phyloP scores from a whole-genome alignment of 2,329 filamentous ascomycete species.

The Fonsecaea multimorphosa region DNA sequence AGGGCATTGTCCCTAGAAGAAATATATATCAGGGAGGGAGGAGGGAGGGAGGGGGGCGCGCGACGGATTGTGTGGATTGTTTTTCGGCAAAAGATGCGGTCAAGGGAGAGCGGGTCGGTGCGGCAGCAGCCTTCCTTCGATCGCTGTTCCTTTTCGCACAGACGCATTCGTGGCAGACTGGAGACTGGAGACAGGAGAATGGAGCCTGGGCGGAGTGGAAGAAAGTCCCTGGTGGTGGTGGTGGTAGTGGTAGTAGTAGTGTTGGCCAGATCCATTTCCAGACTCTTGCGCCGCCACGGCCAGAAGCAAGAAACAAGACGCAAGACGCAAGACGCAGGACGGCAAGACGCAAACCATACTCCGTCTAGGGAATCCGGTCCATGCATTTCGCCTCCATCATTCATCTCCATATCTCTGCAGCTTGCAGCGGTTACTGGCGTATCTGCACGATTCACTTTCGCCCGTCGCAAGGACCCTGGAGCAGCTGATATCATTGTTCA shows the following conservation, averaged over 20 bases:
- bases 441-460: slow-evolving; percentile 24
- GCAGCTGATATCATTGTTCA: slow-evolving; percentile 33
- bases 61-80: slow-evolving; percentile 4
- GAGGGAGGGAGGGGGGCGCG: neutral
- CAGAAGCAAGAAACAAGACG: too few species aligned
- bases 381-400: slow-evolving; percentile 26
- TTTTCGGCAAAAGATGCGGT: slow-evolving; percentile 30
- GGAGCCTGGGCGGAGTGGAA: slow-evolving; percentile 25
- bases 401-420: slow-evolving; percentile 17
- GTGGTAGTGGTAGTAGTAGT: neutral
- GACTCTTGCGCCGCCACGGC: too few species aligned
- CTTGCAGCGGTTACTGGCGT: slow-evolving; percentile 29
- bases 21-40: neutral
- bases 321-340: too few species aligned
- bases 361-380: slow-evolving; percentile 3
- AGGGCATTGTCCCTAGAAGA: slow-evolving; percentile 13
- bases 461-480: slow-evolving; percentile 10
- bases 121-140: slow-evolving; percentile 19
- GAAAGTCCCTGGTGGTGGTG: slow-evolving; percentile 4
- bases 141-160: slow-evolving; percentile 17
- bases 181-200: too few species aligned
- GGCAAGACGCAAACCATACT: slow-evolving; percentile 25
- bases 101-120: slow-evolving; percentile 31
- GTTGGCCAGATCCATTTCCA: slow-evolving; percentile 12
- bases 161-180: slow-evolving; percentile 20